Conservation (phyloP, 2,329 filamentous ascomycete species). For the Tolypocladium nubicola region DNA sequence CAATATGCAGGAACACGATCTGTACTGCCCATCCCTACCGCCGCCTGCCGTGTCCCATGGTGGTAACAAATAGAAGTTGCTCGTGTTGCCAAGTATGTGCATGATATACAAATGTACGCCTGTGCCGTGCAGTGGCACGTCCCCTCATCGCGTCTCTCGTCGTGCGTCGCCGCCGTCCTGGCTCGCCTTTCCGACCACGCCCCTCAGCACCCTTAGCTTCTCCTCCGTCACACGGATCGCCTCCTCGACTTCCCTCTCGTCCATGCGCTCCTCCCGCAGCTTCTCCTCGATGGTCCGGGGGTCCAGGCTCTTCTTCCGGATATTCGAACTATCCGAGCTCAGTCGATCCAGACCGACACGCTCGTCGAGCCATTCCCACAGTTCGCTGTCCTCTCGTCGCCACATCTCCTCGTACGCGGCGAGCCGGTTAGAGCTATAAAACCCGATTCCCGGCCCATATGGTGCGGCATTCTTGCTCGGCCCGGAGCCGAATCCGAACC, state of each 20-base stretch:
- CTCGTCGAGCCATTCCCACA: constrained; percentile 92
- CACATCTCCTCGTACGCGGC: constrained; percentile 91
- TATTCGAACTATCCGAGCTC: constrained; percentile 20
- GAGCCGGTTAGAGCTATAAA: constrained; percentile 50
- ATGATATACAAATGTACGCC: constrained; percentile 1
- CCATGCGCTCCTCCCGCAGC: constrained; percentile 50
- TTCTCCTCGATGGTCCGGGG: constrained; percentile 50
- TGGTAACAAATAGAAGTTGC: not conserved
- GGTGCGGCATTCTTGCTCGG: constrained; percentile 24
- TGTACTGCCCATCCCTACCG: not conserved
- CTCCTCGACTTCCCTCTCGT: constrained; percentile 63
- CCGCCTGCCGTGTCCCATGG: not conserved
- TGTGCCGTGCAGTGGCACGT: not conserved
- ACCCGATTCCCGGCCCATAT: constrained; percentile 20
- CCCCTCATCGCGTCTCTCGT: not conserved
- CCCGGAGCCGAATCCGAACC: constrained; percentile 54
- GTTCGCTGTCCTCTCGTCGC: constrained; percentile 73
- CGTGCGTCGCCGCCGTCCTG: not conserved
- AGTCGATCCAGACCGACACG: constrained; percentile 61
- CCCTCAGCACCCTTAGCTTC: constrained; percentile 66
- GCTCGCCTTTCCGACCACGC: constrained; percentile 47
- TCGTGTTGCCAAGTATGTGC: not conserved
- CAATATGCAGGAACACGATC: not conserved
- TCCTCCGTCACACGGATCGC: constrained; percentile 82
- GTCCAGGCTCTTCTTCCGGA: constrained; percentile 39